Percentiles rank a stretch among this genome's conserved stretches.
phyloP scores from a whole-genome alignment of 352 stramenopile species.

The Globisporangium takayamanum region DNA sequence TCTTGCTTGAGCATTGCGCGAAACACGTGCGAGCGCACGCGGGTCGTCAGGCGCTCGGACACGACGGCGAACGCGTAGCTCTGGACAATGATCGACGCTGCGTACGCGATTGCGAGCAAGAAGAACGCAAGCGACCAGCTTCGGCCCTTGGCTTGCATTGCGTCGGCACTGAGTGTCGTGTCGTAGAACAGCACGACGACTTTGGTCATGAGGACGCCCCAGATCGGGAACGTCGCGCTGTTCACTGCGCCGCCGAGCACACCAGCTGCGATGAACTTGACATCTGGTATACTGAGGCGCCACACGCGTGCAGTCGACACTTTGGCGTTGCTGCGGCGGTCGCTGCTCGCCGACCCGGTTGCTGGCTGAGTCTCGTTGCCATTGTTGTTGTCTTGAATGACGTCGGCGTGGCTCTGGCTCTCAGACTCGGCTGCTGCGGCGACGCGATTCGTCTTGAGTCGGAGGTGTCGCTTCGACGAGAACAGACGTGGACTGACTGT shows the following conservation, averaged over 20 bases:
- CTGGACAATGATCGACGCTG: constrained; percentile 33
- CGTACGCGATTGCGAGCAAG: constrained; percentile 30
- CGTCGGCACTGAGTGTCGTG: constrained; percentile 18
- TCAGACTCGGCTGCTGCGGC: not conserved
- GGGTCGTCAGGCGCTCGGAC: constrained; percentile 37
- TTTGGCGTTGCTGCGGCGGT: constrained; percentile 2
- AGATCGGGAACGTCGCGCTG: constrained; percentile 36
- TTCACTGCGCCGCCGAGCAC: constrained; percentile 32
- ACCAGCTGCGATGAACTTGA: constrained; percentile 39
- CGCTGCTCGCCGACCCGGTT: no score
- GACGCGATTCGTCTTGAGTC: not conserved
- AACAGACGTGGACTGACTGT: not conserved
- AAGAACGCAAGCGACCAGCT: constrained; percentile 29
- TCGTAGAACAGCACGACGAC: constrained; percentile 50
- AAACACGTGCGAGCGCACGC: constrained; percentile 39
- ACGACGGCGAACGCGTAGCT: constrained; percentile 51
- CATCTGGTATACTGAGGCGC: constrained; percentile 36
- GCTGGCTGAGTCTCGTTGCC: no score
- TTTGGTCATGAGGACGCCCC: constrained; percentile 44
- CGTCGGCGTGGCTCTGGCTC: not conserved
- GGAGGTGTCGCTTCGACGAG: not conserved
- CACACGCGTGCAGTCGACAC: constrained; percentile 27
- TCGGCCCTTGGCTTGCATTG: no score
- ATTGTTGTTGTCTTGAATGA: not conserved
- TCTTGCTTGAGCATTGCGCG: constrained; percentile 63